Conservation (phyloP, 345 rosid species). For the Eucalyptus paniculata region DNA sequence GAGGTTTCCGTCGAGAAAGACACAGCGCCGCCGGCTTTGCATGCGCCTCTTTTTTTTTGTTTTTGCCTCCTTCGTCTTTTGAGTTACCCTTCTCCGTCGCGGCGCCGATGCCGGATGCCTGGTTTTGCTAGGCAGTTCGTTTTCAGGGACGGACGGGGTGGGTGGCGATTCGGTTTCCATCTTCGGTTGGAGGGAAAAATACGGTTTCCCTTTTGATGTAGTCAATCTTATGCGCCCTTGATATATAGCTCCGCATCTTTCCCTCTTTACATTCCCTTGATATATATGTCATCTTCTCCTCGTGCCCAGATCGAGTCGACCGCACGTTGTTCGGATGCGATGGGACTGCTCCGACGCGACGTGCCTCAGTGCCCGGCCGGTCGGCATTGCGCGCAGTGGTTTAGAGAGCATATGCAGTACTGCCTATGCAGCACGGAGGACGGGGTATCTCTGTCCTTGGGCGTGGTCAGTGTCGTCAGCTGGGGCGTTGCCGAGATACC, state of each 20-base stretch:
- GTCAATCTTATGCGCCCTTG: neutral
- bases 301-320: neutral
- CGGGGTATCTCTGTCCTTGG: slow-evolving; percentile 38
- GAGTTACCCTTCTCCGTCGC: neutral
- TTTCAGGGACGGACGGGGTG: neutral
- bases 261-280: neutral
- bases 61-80: neutral
- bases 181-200: neutral
- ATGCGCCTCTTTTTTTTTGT: neutral
- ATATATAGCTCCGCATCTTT: neutral
- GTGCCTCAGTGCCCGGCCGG: slow-evolving; percentile 10
- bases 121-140: neutral
- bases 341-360: neutral
- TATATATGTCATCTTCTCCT: neutral
- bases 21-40: neutral
- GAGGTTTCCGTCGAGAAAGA: neutral
- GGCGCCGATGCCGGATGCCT: neutral
- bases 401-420: slow-evolving; percentile 16
- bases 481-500: slow-evolving; percentile 85
- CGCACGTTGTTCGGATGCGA: neutral
- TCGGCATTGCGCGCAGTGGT: slow-evolving; percentile 36
- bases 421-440: slow-evolving; percentile 44
- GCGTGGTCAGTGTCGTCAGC: slow-evolving; percentile 52
- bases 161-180: neutral
- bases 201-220: neutral